Evolutionary conservation across 768 basidiomycete genomes (phyloP).

Genomic region (Gautieria morchelliformis): DNA sequence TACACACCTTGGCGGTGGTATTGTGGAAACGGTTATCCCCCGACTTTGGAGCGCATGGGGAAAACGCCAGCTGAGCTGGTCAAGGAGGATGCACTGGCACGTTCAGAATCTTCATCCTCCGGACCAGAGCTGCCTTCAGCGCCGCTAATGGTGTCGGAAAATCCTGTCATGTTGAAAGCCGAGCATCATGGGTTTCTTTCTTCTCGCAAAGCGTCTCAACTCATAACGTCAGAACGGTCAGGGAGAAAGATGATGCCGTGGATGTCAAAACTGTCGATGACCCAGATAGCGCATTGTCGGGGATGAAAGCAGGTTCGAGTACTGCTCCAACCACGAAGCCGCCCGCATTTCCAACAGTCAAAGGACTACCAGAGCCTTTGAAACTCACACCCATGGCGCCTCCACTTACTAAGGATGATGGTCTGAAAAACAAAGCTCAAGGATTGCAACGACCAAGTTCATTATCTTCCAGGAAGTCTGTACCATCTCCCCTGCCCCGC

Average conservation of each 20-base stretch:
- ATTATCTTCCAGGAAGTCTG: slow-evolving; percentile 16
- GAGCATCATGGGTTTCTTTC: slow-evolving; percentile 51
- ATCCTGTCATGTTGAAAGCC: slow-evolving; percentile 38
- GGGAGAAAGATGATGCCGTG: slow-evolving; percentile 51
- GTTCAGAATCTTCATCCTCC: slow-evolving; percentile 10
- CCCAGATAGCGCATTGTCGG: slow-evolving; percentile 22
- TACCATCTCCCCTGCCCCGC: slow-evolving; percentile 26
- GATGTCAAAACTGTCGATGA: slow-evolving; percentile 77
- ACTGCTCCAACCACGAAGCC: slow-evolving; percentile 12
- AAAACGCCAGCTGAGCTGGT: slow-evolving; percentile 29
- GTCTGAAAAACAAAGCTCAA: slow-evolving; percentile 17
- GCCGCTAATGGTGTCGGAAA: slow-evolving; percentile 29
- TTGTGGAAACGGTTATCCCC: slow-evolving; percentile 12
- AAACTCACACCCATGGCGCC: slow-evolving; percentile 18
- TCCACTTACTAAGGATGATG: slow-evolving; percentile 27
- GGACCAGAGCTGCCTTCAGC: not conserved
- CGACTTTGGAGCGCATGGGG: not conserved
- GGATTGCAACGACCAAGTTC: slow-evolving; percentile 10
- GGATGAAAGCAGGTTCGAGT: slow-evolving; percentile 12
- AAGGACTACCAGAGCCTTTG: slow-evolving; percentile 16
- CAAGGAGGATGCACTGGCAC: slow-evolving; percentile 28
- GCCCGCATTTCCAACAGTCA: slow-evolving; percentile 14
- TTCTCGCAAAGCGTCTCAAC: slow-evolving; percentile 30
- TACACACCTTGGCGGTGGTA: slow-evolving; percentile 62
- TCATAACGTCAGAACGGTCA: slow-evolving; percentile 33